A percentile compares a stretch with the other conserved stretches of the same genome.
Evolutionary conservation across 305 asterid genomes (phyloP).

Genomic region (Fraxinus paxiana): DNA sequence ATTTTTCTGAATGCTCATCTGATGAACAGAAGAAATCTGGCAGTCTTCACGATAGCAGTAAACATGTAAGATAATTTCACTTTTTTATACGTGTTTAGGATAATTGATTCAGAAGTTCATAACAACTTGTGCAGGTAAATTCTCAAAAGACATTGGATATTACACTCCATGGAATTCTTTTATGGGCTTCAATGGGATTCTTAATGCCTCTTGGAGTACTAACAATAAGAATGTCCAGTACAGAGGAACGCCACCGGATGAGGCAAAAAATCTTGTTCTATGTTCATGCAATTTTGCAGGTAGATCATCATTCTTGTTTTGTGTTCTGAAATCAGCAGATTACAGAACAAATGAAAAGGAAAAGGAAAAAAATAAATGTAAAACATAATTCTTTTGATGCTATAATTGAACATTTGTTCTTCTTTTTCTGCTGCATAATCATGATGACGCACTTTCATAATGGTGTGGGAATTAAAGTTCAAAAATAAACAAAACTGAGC

Average conservation of each 20-base stretch:
- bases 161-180: conserved; percentile 59
- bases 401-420: conserved; percentile 13
- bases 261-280: conserved; percentile 48
- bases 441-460: conserved; percentile 38
- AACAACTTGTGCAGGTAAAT: conserved; percentile 39
- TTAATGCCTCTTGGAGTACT: conserved; percentile 74
- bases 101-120: background rate
- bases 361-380: background rate
- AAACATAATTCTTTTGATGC: conserved; percentile 17
- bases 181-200: conserved; percentile 78
- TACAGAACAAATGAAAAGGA: background rate
- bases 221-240: conserved; percentile 51
- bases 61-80: conserved; percentile 29
- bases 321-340: background rate
- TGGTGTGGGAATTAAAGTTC: conserved; percentile 22
- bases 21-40: conserved; percentile 21
- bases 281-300: conserved; percentile 68
- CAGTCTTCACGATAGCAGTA: conserved; percentile 17
- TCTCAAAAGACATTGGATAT: conserved; percentile 43
- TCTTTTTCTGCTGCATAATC: conserved; percentile 37
- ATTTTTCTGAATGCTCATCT: conserved; percentile 36
- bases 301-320: conserved; percentile 11
- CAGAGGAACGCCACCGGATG: conserved; percentile 33
- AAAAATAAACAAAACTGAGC: conserved; percentile 25
- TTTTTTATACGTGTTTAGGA: background rate